Conservation (phyloP, 352 stramenopile genomes). For the Hyaloperonospora brassicae region DNA sequence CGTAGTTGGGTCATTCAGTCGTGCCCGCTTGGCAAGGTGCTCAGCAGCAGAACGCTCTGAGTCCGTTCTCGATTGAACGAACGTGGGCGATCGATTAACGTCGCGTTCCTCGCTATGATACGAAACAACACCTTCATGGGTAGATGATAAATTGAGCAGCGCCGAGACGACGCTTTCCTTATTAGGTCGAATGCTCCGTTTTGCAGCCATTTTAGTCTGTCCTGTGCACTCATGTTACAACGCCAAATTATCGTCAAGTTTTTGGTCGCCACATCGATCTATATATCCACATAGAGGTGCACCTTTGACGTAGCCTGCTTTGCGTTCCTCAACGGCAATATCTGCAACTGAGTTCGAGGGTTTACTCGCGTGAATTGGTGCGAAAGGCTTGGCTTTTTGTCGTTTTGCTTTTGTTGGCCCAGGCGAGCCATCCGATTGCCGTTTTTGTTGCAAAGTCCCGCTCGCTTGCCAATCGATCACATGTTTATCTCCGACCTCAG, state of each 20-base stretch:
- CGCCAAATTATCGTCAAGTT: not conserved
- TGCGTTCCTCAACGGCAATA: not conserved
- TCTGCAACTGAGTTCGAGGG: not conserved
- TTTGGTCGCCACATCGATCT: not conserved
- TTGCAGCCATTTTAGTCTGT: slow-evolving; percentile 9
- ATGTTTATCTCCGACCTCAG: not conserved
- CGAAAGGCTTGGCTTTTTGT: not conserved
- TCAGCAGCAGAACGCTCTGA: slow-evolving; percentile 1
- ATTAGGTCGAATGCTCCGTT: slow-evolving; percentile 2
- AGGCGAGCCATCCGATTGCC: not conserved
- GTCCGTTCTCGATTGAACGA: not conserved
- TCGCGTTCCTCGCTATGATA: slow-evolving; percentile 1
- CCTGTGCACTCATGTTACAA: slow-evolving; percentile 3
- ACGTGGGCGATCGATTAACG: not conserved
- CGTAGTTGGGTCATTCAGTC: not conserved
- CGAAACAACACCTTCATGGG: too few species aligned
- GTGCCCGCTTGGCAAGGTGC: not conserved
- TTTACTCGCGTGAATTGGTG: not conserved
- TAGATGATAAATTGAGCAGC: slow-evolving; percentile 1
- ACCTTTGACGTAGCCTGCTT: slow-evolving; percentile 5
- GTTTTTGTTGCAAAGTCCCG: slow-evolving; percentile 9
- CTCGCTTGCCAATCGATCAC: slow-evolving; percentile 1
- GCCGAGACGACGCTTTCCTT: slow-evolving; percentile 6
- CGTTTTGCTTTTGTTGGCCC: slow-evolving; percentile 1
- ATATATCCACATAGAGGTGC: not conserved